Evolutionary conservation across 2,329 filamentous ascomycete species (phyloP), one percentile per base, ranked within the genome.

Genomic region (Hymenoscyphus occultus): DNA sequence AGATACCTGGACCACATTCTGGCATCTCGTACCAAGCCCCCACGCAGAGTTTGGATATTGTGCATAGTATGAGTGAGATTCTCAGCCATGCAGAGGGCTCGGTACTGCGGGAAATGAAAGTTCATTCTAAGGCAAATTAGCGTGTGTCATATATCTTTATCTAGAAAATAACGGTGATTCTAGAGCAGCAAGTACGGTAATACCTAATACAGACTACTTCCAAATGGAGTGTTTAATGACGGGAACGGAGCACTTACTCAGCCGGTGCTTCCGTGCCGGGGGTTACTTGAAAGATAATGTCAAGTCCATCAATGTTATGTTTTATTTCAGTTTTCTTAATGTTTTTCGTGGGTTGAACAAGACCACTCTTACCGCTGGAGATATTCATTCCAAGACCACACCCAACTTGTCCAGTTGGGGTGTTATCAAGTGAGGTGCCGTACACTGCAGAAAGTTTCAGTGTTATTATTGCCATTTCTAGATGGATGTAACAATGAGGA

Each of bases 201-300:
- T 2, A 28, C 28, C 28, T 28, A 28, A 28, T 28, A 28, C 28
- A 28, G 28, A 28, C 28, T 3, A 28, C 28, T 28, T 28, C 28
- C 28, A 28, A 28, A 3, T 28, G 28, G 28, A 42, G 13, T 42
- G 13, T 0, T 16, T 5, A 16, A 16, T 13, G 40, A 42, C 13
- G n/a, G n/a, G 40, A 42, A 42, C 0, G 40, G 13, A 42, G n/a
- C 14, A 16, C 13, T 42, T 42, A 42, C 68, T 81, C 79, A 0
- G 78, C 71, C 0, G 78, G 79, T 0, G 79, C 79, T 65, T 81
- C 80, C 0, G 79, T 79, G 1, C 72, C 77, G 1, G 78, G 78
- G 0, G 75, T 74, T 71, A 80, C 72, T 64, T 81, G 79, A 66
- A 79, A 80, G 1, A 75, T 67, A 14, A 81, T 75, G 22, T 70